A percentile compares a stretch with the other conserved stretches of the same genome.
Conservation (phyloP, 2,329 filamentous ascomycete genomes). For the Pseudogymnoascus sp. region DNA sequence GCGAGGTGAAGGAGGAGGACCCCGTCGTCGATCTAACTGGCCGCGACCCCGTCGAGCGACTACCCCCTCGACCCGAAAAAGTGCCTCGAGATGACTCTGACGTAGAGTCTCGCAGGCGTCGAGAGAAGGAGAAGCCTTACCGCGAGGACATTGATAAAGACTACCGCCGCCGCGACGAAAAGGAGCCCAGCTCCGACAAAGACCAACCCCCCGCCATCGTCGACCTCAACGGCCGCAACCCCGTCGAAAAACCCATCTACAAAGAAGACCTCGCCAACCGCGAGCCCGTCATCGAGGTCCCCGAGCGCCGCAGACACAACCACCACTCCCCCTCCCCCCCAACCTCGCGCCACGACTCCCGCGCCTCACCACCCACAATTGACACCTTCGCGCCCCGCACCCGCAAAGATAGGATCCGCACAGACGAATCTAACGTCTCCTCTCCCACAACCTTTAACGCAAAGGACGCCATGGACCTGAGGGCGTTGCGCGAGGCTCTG, state of each 20-base stretch:
- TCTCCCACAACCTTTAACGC: constrained; percentile 24
- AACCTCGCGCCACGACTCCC: constrained; percentile 19
- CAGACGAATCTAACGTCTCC: not conserved
- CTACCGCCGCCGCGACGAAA: not conserved
- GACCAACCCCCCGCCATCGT: constrained; percentile 12
- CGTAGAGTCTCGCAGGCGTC: not conserved
- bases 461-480: constrained; percentile 27
- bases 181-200: constrained; percentile 2
- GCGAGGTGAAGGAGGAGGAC: not conserved
- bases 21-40: not conserved
- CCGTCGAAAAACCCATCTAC: constrained; percentile 39
- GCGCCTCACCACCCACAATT: constrained; percentile 11
- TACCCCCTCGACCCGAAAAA: not conserved
- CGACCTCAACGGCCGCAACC: constrained; percentile 29
- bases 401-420: constrained; percentile 7
- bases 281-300: constrained; percentile 13
- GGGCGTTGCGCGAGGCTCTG: constrained; percentile 25
- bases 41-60: constrained; percentile 9
- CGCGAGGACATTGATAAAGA: constrained; percentile 10
- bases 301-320: constrained; percentile 13
- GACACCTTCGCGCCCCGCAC: not conserved
- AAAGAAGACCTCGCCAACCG: constrained; percentile 19
- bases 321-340: constrained; percentile 3
- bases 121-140: not conserved
- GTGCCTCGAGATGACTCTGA: not conserved